Percentiles rank a stretch among this genome's conserved stretches.
Evolutionary conservation across 176 grass and related monocot species (phyloP).

Genomic region (Microstegium vimineum): DNA sequence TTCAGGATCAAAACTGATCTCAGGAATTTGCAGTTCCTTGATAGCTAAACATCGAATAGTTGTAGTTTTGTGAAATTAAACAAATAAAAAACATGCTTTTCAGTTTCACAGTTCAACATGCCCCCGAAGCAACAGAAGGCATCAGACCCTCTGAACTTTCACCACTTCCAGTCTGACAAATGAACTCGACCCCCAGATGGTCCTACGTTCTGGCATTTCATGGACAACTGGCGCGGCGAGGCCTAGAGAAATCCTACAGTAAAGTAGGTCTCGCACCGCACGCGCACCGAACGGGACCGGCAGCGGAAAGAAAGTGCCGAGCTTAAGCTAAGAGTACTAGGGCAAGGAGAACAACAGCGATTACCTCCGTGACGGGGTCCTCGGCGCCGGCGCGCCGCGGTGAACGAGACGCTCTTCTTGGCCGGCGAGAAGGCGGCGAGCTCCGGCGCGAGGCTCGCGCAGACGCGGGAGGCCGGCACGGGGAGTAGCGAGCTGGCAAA

Average conservation of each 20-base stretch:
- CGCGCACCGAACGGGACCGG: neutral
- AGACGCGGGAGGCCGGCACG: constrained; percentile 19
- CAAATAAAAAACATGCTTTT: neutral
- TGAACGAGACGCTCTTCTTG: constrained; percentile 27
- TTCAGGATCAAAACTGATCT: neutral
- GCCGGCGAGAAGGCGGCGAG: constrained; percentile 19
- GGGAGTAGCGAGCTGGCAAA: constrained; percentile 31
- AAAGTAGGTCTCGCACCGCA: neutral
- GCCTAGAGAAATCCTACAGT: neutral
- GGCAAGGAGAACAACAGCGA: neutral
- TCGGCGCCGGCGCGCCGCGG: neutral
- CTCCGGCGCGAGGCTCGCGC: constrained; percentile 18
- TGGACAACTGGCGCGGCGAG: neutral
- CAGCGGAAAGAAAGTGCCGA: neutral
- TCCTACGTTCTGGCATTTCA: neutral
- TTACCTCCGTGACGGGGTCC: constrained; percentile 35
- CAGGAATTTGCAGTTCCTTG: neutral
- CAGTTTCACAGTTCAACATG: neutral
- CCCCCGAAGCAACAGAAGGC: neutral
- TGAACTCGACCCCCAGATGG: neutral
- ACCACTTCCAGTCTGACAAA: neutral
- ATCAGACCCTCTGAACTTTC: neutral
- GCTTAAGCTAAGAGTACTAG: neutral
- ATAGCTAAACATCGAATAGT: neutral
- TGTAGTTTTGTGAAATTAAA: neutral